phyloP scores from a whole-genome alignment of 2,329 filamentous ascomycete genomes.

The Stagonosporopsis vannaccii region DNA sequence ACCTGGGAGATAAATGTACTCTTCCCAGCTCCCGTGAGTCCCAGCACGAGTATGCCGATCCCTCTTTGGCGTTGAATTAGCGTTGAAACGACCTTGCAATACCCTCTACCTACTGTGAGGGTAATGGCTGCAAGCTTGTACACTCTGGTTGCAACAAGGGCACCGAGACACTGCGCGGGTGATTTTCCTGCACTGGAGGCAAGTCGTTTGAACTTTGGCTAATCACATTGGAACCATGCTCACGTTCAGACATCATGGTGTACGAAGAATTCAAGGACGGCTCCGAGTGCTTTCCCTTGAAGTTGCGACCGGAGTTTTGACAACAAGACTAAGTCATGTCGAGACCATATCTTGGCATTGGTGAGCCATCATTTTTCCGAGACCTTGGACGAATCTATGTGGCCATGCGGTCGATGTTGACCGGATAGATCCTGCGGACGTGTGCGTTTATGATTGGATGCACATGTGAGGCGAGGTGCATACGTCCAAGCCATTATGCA shows the following conservation, averaged over 20 bases:
- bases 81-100: too few species aligned
- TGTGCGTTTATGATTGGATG: neutral
- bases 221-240: neutral
- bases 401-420: neutral
- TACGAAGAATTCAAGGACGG: neutral
- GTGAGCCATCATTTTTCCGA: neutral
- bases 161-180: neutral
- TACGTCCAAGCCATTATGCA: neutral
- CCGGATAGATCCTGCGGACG: neutral
- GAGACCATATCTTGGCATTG: neutral
- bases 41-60: constrained; percentile 43
- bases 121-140: neutral
- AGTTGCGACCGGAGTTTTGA: neutral
- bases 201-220: neutral
- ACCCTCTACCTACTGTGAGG: neutral
- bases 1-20: constrained; percentile 45
- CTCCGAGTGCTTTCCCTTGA: neutral
- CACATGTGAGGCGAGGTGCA: neutral
- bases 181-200: neutral
- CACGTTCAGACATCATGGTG: neutral
- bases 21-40: constrained; percentile 53
- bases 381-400: neutral
- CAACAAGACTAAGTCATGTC: neutral
- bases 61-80: neutral
- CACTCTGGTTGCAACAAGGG: neutral